Base-by-base conservation (phyloP, 192 early-diverging fungal species). In the Mortierella alpina region DNA sequence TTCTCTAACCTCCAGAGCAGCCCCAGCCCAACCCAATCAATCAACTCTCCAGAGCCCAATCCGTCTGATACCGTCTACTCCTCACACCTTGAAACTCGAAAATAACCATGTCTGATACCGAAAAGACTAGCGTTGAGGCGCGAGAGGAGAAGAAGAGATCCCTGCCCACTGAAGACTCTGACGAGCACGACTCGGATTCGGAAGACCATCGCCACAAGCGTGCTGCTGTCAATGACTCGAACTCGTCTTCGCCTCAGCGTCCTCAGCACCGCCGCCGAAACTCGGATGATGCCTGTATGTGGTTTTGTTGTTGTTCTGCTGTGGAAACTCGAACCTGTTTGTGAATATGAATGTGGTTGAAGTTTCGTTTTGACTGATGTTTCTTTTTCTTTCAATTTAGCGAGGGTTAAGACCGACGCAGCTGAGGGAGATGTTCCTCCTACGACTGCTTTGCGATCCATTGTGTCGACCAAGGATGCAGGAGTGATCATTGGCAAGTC, bases 401-500 rank as follows among this genome's bases (percentile, higher is more conserved):
- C 59, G 41, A 74, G 75, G 23, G 63, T 22, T 31, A 76, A 70
- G 63, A 69, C 67, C 13, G 83, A 86, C 42, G 63, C 44, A 41
- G 75, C 61, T 40, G 79, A 82, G 14, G 59, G 80, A 56, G 73
- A 61, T 56, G 75, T 73, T 44, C 75, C 72, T 45, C 83, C 75
- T 15, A 77, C 84, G 23, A 84, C 85, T 40, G 83, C 87, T 6
- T 73, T 92, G 61, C 84, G 91, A 4, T 84, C 91, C 7, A 70
- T 92, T 54, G 87, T 92, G 2, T 86, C 84, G n/a, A 92, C 91
- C 40, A 92, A 92, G 59, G 91, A 92, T 70, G 94, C 94, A 15
- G 94, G 94, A 75, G 92, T 95, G n/a, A 93, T 95, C 59, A 95
- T 95, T 66, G 94, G 94, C 20, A 93, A 95, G 84, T 90, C 89